Evolutionary conservation across 495 filamentous ascomycete genomes (phyloP).

Genomic region (Penicillium angulare): DNA sequence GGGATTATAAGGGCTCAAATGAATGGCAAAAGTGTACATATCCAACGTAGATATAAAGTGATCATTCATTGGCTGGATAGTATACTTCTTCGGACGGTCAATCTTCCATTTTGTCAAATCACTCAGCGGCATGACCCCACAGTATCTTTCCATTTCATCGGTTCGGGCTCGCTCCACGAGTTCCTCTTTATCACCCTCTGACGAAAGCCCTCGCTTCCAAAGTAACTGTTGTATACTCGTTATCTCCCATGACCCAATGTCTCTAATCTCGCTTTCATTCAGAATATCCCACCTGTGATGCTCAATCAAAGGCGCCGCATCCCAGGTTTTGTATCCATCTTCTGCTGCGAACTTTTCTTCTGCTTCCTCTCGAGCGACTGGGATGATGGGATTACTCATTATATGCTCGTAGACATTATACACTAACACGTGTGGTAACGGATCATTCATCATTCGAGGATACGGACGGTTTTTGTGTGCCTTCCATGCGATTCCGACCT

Average conservation of each 20-base stretch:
- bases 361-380: conserved; percentile 4
- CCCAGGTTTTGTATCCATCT: background rate
- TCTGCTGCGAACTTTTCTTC: background rate
- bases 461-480: conserved; percentile 3
- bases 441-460: conserved; percentile 1
- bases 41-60: conserved; percentile 21
- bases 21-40: conserved; percentile 37
- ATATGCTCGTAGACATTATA: conserved; percentile 27
- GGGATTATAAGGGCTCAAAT: conserved; percentile 63
- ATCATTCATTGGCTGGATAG: conserved; percentile 11
- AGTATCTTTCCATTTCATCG: conserved; percentile 6
- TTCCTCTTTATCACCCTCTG: background rate
- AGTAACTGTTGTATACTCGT: conserved; percentile 2
- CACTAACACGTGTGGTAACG: conserved; percentile 10
- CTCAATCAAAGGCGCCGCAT: background rate
- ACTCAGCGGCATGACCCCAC: conserved; percentile 13
- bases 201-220: background rate
- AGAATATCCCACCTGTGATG: background rate
- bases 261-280: background rate
- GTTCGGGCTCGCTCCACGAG: conserved; percentile 4
- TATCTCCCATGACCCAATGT: background rate
- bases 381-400: conserved; percentile 15
- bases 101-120: conserved; percentile 26
- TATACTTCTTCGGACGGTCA: conserved; percentile 10
- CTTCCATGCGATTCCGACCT: conserved; percentile 10